Conservation (phyloP, 2,329 filamentous ascomycete genomes). For the Fusarium mexicanum region DNA sequence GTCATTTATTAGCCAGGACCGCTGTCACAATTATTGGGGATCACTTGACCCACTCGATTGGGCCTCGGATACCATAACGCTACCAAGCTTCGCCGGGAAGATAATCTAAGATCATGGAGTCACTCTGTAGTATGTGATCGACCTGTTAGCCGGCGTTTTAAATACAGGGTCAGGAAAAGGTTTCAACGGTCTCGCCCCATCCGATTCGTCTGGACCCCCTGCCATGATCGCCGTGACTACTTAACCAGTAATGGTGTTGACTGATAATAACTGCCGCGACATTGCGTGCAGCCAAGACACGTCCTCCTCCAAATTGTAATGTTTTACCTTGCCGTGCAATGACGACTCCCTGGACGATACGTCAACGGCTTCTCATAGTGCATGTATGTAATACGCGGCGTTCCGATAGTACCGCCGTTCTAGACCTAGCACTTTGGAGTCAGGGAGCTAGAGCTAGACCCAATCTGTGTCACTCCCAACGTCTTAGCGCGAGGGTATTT, state of each 20-base stretch:
- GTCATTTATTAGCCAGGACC: background rate
- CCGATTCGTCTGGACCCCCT: background rate
- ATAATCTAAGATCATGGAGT: background rate
- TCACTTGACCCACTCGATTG: background rate
- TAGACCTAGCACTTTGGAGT: background rate
- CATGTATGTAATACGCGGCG: background rate
- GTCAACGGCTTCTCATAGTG: background rate
- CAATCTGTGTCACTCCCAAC: background rate
- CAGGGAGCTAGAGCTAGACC: background rate
- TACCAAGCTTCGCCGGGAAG: background rate
- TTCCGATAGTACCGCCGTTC: background rate
- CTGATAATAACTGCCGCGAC: background rate
- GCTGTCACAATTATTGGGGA: background rate
- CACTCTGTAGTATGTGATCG: background rate
- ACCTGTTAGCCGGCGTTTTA: background rate
- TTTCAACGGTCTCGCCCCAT: background rate
- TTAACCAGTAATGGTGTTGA: background rate
- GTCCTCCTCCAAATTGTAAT: background rate
- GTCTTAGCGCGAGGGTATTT: constrained; percentile 14
- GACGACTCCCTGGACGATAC: background rate
- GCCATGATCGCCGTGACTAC: background rate
- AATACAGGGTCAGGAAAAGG: background rate
- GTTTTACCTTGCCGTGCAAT: background rate
- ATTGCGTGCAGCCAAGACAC: constrained; percentile 2
- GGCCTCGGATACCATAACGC: background rate